A percentile compares a stretch with the other conserved stretches of the same genome.
Conservation (phyloP, 2,329 filamentous ascomycete genomes). For the Hypoxylon sp. region DNA sequence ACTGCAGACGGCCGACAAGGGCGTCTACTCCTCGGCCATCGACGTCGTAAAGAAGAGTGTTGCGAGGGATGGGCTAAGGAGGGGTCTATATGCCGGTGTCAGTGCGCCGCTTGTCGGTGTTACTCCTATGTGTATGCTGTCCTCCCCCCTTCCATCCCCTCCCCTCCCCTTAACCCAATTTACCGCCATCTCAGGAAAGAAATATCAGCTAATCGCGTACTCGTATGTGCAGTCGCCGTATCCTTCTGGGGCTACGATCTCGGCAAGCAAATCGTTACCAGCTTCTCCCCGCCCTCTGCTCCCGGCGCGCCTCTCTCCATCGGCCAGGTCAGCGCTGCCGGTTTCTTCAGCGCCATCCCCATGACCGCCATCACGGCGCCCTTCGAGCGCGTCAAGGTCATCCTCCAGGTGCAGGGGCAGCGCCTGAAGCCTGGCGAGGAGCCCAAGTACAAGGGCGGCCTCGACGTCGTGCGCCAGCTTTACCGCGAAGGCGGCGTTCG, state of each 20-base stretch:
- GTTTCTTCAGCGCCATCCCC: constrained; percentile 96
- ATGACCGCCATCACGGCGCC: constrained; percentile 99
- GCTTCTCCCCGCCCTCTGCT: constrained; percentile 69
- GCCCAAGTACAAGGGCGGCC: constrained; percentile 84
- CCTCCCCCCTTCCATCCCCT: background rate
- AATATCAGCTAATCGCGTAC: constrained; percentile 21
- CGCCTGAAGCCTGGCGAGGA: constrained; percentile 85
- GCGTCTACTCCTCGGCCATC: constrained; percentile 87
- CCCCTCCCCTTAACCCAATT: background rate
- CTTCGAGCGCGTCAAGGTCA: constrained; percentile 98
- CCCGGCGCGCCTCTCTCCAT: constrained; percentile 75
- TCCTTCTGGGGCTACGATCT: constrained; percentile 91
- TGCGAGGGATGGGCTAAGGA: constrained; percentile 79
- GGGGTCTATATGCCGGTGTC: constrained; percentile 95
- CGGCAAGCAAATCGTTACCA: constrained; percentile 85
- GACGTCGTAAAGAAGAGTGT: constrained; percentile 92
- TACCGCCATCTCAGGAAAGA: too few relatives aligned
- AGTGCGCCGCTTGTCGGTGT: constrained; percentile 94
- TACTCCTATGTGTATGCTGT: constrained; percentile 93
- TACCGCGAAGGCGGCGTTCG: constrained; percentile 90
- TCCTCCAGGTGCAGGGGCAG: constrained; percentile 96
- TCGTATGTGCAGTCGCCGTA: constrained; percentile 64
- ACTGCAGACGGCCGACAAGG: constrained; percentile 92
- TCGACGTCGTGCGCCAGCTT: constrained; percentile 91
- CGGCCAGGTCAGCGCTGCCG: constrained; percentile 86